Evolutionary conservation across 768 basidiomycete genomes (phyloP), one percentile per base, ranked within the genome.

Genomic region (Mycena latifolia): DNA sequence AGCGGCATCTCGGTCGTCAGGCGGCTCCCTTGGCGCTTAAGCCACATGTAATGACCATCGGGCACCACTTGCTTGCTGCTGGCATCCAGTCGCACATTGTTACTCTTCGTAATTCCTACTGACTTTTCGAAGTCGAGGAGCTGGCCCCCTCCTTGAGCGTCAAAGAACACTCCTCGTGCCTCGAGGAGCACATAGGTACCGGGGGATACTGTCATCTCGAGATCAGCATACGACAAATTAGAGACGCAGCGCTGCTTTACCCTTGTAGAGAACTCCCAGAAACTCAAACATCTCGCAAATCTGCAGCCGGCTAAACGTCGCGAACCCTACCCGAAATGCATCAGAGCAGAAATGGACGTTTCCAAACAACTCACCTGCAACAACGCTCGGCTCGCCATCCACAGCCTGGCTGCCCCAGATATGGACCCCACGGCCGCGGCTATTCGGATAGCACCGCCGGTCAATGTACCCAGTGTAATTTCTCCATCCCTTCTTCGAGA

Each of bases 1-100:
- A 1, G 1, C 11, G 41, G 60, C 22, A 25, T 54, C 3, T 46
- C 60, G 3, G 8, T 1, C 8, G 12, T 27, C 41, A 61, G 43
- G 11, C 52, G 60, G 2, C 5, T 54, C 51, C 31, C 51, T 17
- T 17, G 1, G 35, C 24, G 51, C 39, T 46, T 54, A 20, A 61
- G 54, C 52, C 60, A 61, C 14, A 61, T 46, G 41, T 61, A 61
- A 46, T 61, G 52, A 1, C 60, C 60, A 12, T 41, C 60, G 22
- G 27, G 37, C 1, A 53, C 51, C 14, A 61, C 50, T 35, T 22
- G 25, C 27, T 18, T n/a, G 28, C 53, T 41, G 6, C 8, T 15
- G 2, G 39, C 28, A 33, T 61, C 28, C 51, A 61, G 33, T 24
- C 60, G 50, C 20, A 53, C 10, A 28, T 48, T 48, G 3, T 25